Percentiles rank a stretch among this genome's conserved stretches.
Evolutionary conservation across 345 rosid genomes (phyloP).

Genomic region (Syzygium aqueum): DNA sequence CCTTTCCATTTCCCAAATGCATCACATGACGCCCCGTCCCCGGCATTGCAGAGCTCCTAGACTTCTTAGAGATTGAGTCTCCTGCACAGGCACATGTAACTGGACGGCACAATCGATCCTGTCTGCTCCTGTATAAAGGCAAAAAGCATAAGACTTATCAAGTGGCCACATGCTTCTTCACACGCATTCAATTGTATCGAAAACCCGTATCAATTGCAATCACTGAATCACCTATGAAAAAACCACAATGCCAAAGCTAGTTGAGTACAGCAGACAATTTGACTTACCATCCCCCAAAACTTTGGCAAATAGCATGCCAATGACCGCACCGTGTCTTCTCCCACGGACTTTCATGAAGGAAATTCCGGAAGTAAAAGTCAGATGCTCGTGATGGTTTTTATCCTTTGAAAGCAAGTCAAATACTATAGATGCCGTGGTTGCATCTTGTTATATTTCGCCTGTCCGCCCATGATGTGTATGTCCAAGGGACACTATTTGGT

Average conservation of each 20-base stretch:
- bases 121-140: neutral
- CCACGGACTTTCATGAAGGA: neutral
- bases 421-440: constrained; percentile 5
- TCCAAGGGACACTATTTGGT: too few species aligned
- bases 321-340: neutral
- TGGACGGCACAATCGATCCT: neutral
- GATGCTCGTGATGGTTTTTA: constrained; percentile 5
- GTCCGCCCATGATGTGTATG: too few species aligned
- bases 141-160: neutral
- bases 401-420: constrained; percentile 14
- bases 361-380: constrained; percentile 25
- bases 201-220: neutral
- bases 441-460: too few species aligned
- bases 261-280: neutral
- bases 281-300: neutral
- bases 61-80: neutral
- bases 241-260: neutral
- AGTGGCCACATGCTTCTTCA: neutral
- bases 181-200: neutral
- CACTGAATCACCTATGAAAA: neutral
- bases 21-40: neutral
- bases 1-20: neutral
- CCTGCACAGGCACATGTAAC: neutral
- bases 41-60: neutral
- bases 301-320: neutral